Evolutionary conservation across 148 eudicot genomes (phyloP), one percentile per base, ranked within the genome.

Genomic region (Selenicereus undatus): DNA sequence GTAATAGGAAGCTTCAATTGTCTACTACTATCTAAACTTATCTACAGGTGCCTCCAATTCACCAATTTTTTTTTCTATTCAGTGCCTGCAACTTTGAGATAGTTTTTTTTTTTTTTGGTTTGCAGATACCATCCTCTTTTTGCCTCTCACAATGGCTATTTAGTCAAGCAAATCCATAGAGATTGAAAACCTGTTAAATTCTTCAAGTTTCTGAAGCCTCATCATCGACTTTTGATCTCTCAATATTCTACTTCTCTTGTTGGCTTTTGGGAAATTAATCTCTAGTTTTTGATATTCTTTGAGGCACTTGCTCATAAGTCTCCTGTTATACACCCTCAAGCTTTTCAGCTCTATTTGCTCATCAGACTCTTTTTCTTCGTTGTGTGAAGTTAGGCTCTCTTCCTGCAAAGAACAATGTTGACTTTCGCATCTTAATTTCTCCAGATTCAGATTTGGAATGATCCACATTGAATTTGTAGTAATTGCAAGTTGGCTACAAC

Each of bases 201-300:
- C 81, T 32, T 81, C 51, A 17, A 80, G 27, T 26, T 4, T 18
- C 32, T 66, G 66, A 2, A 84, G 29, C 6, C 69, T 17, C 11
- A 1, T 29, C 39, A 73, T 29, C 8, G 79, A 74, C 50, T 0
- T 77, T 29, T 35, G 78, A 5, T 45, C 75, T 27, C 79, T 78
- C 21, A 5, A 17, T 3, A 18, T 9, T 48, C 84, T 81, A 35
- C 29, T 81, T 45, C 27, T 84, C 76, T 73, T 84, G 26, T 5
- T 30, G 13, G 0, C 51, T 8, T 71, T 13, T 20, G 22, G 50
- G 48, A 81, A 68, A 42, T 78, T 74, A 12, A 68, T 62, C 36
- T 36, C 73, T 5, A 81, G 22, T 11, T 75, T 30, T 45, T 52
- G 52, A 68, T 84, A 78, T 68, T 45, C 35, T 22, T 8, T 22